Percentiles rank a stretch among this genome's conserved stretches.
Conservation (phyloP, 2,329 filamentous ascomycete genomes). For the Trichoderma lentiforme region DNA sequence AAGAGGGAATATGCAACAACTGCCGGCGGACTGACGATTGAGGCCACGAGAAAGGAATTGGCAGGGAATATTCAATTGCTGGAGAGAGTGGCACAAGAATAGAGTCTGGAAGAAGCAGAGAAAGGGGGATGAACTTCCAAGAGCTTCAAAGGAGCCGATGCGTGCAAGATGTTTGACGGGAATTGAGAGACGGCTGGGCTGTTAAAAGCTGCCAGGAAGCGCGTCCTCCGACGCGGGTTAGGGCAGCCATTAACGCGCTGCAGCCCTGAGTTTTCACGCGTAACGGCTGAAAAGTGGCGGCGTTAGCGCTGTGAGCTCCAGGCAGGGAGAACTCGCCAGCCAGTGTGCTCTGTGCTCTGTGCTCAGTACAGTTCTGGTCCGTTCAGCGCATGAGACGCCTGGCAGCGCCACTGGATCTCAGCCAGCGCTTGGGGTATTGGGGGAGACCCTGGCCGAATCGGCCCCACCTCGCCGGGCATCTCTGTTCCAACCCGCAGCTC, state of each 20-base stretch:
- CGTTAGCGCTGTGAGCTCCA: conserved; percentile 11
- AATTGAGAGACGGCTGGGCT: background rate
- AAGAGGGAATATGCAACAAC: conserved; percentile 16
- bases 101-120: background rate
- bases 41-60: background rate
- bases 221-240: conserved; percentile 13
- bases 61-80: background rate
- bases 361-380: background rate
- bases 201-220: conserved; percentile 1
- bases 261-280: conserved; percentile 1
- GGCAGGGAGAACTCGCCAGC: background rate
- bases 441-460: conserved; percentile 1
- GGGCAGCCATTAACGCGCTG: conserved; percentile 18
- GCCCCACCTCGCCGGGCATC: conserved; percentile 1
- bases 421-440: background rate
- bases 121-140: background rate
- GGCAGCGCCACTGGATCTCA: conserved; percentile 4
- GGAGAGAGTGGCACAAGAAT: background rate
- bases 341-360: background rate
- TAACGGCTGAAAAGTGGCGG: conserved; percentile 11
- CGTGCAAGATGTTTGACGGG: background rate
- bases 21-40: background rate
- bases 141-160: background rate
- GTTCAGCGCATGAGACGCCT: background rate
- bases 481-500: background rate